Evolutionary conservation across 371 early-diverging fungal genomes (phyloP), one percentile per base, ranked within the genome.

Genomic region (Actinomortierella wolfii): DNA sequence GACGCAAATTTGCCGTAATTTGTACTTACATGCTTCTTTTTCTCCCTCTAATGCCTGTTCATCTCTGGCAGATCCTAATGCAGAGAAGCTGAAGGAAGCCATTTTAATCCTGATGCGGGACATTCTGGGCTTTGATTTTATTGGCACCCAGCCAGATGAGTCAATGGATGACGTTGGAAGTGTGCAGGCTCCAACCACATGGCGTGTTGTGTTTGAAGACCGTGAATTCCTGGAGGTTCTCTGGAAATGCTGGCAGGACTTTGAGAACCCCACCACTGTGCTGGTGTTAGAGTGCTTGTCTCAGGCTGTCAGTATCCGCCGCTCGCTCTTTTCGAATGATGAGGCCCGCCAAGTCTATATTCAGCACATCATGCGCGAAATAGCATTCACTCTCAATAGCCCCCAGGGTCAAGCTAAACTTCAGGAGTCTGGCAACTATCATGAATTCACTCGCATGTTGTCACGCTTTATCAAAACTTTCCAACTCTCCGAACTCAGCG

Each of bases 51-150:
- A n/a, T 48, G 54, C 54, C 34, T 41, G 40, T 34, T 51, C 40
- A 42, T 49, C 34, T 15, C 2, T 21, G 39, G 48, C 73, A 78
- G 81, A 81, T 61, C 57, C 57, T 24, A 77, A 83, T 45, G 80
- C 83, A 55, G 76, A 79, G n/a, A 83, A 82, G 4, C 62, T 89
- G 44, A 80, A 81, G 41, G 89, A 87, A 43, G 79, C 83, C 34
- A 78, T 86, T 21, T 59, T 94, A 49, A 66, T 70, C 57, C 79
- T 94, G 24, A 78, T 94, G 61, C 71, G 84, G 39, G 87, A 84
- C 28, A 92, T 93, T 57, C 69, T 95, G 46, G 79, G 83, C 0
- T 96, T 92, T 78, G 95, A 95, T 70, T 96, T 96, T 67, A 90
- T 91, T 34, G 94, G 95, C 28, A 86, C 94, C 21, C 85, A 87